Base-by-base conservation (phyloP, 345 rosid species). In the Eucalyptus curtisii region DNA sequence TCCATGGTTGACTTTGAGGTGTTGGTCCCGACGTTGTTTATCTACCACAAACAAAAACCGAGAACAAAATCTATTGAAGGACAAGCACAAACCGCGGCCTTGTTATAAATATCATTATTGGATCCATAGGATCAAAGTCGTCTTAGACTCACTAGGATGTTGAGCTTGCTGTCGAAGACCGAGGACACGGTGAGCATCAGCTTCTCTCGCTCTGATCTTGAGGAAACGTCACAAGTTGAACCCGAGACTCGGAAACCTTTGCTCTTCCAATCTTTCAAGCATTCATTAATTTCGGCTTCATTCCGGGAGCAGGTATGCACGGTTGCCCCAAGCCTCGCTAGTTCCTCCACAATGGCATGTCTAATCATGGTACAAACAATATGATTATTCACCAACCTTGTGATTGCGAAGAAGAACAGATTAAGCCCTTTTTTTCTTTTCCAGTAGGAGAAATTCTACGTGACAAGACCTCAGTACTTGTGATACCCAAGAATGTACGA, bases 231-330 rank as follows among this genome's bases (percentile, higher is more conserved):
- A 19, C 93, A 93, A n/a, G 90, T 90, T 4, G 94, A 92, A 40
- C 94, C 93, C 10, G 90, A 45, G 47, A 94, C 94, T 59, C 44
- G 57, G 15, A 92, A 90, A 19, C 93, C 94, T 88, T 91, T 93
- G 10, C 30, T 88, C 55, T 90, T 48, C 93, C 92, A 90, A 13
- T 90, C 88, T 84, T 85, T 89, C 88, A 96, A 44, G 87, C 95
- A 93, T 82, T 93, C 90, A 16, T 91, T 88, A 27, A 96, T 90
- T 91, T 92, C 94, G 49, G 91, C 86, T 91, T 95, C 94, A 59
- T 90, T 90, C 88, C 96, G 85, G 7, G 96, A 94, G 90, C 98
- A 96, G 16, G 95, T 96, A 87, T 95, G 94, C 37, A 96, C 95
- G n/a, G 80, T 87, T 6, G 96, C 95, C 42, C 98, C 98, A 12